Conservation (phyloP, 108 stramenopile species). For the Mediolabrus comicus region DNA sequence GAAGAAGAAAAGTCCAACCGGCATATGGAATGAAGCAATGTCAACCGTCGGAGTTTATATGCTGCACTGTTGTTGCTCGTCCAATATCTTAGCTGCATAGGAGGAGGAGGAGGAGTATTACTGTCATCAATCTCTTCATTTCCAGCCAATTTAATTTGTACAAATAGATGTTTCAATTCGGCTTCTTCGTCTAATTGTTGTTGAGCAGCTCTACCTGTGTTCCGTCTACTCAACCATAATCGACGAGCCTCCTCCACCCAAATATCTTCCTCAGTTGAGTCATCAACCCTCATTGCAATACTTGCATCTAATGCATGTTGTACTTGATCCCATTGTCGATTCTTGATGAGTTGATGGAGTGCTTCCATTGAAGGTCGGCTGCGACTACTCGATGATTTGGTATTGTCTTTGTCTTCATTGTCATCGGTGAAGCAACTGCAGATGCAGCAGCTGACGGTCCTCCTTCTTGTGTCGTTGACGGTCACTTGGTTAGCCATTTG, state of each 20-base stretch:
- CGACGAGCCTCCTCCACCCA: neutral
- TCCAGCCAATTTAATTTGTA: neutral
- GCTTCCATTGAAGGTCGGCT: neutral
- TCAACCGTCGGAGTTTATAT: neutral
- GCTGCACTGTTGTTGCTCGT: neutral
- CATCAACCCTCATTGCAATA: conserved; percentile 28
- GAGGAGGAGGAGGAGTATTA: neutral
- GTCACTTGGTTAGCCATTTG: no score
- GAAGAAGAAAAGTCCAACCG: neutral
- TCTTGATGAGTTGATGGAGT: neutral
- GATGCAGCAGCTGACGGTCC: no score
- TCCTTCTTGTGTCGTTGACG: no score
- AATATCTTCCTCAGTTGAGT: conserved; percentile 21
- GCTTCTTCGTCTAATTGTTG: neutral
- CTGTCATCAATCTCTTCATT: neutral
- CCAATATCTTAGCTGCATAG: neutral
- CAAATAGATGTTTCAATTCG: neutral
- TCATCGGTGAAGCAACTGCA: no score
- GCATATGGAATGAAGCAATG: conserved; percentile 14
- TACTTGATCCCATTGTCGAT: neutral
- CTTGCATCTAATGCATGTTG: conserved; percentile 7
- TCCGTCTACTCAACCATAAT: neutral
- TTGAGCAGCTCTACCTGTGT: neutral
- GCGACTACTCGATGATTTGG: no score
- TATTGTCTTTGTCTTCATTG: no score